These are phyloP conservation scores for Cryphonectria naterciae DNA, from an alignment of 2,329 filamentous ascomycete species.

Conservation along the genomic window DNA sequence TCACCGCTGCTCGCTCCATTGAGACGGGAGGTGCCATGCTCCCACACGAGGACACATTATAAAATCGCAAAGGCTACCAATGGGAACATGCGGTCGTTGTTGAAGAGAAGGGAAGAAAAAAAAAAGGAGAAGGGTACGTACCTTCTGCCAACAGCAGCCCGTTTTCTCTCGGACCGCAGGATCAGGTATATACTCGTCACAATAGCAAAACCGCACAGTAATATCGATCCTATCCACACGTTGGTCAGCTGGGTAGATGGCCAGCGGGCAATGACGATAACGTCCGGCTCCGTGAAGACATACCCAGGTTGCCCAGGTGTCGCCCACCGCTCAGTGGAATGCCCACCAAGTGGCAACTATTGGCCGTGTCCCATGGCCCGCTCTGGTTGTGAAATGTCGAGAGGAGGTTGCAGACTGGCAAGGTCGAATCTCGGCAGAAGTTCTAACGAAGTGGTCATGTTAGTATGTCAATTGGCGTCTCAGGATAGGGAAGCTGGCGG, in stretches of 20 bases:
- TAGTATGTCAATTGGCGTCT: constrained; percentile 35
- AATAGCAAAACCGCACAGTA: constrained; percentile 81
- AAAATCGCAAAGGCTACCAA: not conserved
- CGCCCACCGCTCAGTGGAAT: constrained; percentile 70
- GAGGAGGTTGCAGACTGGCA: constrained; percentile 85
- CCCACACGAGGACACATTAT: not conserved
- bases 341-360: constrained; percentile 74
- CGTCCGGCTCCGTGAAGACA: constrained; percentile 37
- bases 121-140: constrained; percentile 45
- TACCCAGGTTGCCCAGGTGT: constrained; percentile 82
- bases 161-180: constrained; percentile 83
- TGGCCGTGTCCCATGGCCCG: constrained; percentile 53
- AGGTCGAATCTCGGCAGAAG: constrained; percentile 82
- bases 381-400: constrained; percentile 61
- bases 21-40: not conserved
- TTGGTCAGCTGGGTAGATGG: constrained; percentile 30
- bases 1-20: not conserved
- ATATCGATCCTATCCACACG: constrained; percentile 63
- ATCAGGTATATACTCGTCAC: constrained; percentile 68
- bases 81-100: not conserved
- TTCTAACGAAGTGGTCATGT: constrained; percentile 53
- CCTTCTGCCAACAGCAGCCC: constrained; percentile 92
- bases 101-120: not conserved
- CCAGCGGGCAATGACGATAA: not conserved
- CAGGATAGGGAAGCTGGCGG: constrained; percentile 18